These are phyloP conservation scores for Lasiodiplodia gonubiensis DNA, from an alignment of 2,329 filamentous ascomycete species.

Conservation along the genomic window DNA sequence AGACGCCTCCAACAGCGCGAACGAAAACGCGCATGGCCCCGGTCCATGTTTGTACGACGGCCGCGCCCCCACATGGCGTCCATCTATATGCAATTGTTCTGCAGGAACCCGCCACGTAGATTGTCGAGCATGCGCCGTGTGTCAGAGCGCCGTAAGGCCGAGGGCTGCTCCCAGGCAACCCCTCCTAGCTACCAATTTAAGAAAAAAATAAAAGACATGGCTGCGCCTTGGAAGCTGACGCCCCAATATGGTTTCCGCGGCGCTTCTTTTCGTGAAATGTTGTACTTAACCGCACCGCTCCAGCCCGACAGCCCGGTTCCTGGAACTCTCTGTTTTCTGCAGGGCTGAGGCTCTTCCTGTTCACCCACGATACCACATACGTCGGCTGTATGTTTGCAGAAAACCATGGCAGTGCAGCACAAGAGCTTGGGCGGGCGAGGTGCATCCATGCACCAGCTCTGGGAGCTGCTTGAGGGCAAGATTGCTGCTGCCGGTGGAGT, in stretches of 20 bases:
- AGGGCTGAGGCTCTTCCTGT: neutral
- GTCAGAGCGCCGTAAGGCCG: constrained; percentile 16
- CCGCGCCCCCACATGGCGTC: constrained; percentile 3
- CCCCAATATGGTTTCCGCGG: neutral
- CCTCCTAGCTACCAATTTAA: constrained; percentile 15
- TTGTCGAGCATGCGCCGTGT: constrained; percentile 23
- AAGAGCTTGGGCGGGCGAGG: constrained; percentile 6
- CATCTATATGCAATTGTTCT: constrained; percentile 9
- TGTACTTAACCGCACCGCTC: neutral
- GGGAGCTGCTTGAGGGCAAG: constrained; percentile 7
- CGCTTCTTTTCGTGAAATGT: neutral
- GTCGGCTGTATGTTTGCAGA: neutral
- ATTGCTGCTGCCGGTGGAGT: neutral
- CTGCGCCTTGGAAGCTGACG: constrained; percentile 4
- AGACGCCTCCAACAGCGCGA: constrained; percentile 11
- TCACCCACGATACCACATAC: neutral
- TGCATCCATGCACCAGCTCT: neutral
- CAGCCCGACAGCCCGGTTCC: neutral
- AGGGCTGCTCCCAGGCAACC: neutral
- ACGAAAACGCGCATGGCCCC: constrained; percentile 21
- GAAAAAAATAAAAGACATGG: constrained; percentile 9
- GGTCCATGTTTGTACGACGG: constrained; percentile 13
- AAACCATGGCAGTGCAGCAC: neutral
- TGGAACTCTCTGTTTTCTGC: neutral
- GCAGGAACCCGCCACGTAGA: constrained; percentile 19